phyloP scores from a whole-genome alignment of 1,284 basidiomycete species.

The Tylopilus sp. region DNA sequence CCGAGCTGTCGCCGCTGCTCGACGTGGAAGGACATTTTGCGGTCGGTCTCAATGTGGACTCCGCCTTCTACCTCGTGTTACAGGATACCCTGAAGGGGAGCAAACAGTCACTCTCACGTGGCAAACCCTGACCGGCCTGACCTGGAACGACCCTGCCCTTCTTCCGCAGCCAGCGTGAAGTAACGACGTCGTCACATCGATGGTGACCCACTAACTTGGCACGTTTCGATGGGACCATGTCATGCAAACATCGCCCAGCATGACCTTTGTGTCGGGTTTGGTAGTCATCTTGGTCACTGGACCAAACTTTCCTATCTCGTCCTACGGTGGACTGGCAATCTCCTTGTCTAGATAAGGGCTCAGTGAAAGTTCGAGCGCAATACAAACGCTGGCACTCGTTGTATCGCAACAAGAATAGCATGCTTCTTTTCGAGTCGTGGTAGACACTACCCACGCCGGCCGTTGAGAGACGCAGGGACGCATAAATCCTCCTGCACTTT shows the following conservation, averaged over 20 bases:
- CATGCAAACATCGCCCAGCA: slow-evolving; percentile 10
- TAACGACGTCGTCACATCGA: slow-evolving; percentile 6
- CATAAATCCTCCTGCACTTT: neutral
- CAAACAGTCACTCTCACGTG: slow-evolving; percentile 12
- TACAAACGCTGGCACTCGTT: neutral
- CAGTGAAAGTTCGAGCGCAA: neutral
- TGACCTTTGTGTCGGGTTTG: slow-evolving; percentile 8
- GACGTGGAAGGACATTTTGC: neutral
- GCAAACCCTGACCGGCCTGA: slow-evolving; percentile 7
- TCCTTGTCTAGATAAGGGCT: slow-evolving; percentile 5
- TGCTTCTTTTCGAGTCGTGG: neutral
- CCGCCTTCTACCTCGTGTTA: neutral
- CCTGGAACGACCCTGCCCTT: slow-evolving; percentile 1
- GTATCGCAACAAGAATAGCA: neutral
- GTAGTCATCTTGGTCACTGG: slow-evolving; percentile 1
- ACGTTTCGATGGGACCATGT: neutral
- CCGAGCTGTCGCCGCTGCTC: neutral
- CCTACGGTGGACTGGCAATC: slow-evolving; percentile 8
- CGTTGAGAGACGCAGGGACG: no score
- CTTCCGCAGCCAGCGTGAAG: slow-evolving; percentile 1
- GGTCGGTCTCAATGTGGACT: no score
- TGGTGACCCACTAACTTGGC: slow-evolving; percentile 2
- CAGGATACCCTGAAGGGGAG: neutral
- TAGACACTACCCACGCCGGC: neutral
- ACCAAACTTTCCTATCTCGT: slow-evolving; percentile 15